Evolutionary conservation across 805 yeast genomes (phyloP).

Genomic region (Komagataella phaffii): DNA sequence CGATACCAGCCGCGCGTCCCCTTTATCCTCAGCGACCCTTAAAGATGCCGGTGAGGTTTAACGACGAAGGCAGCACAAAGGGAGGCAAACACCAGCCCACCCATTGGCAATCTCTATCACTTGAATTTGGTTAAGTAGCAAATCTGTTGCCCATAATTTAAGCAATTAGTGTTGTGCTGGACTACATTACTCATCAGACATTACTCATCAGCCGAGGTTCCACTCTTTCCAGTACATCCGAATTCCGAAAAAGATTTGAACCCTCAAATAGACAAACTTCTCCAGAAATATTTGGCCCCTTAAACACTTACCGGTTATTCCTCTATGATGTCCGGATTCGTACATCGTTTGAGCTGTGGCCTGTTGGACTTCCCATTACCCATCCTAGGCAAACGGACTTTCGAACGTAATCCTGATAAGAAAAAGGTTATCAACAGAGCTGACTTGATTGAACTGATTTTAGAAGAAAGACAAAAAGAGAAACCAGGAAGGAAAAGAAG

Average conservation of each 20-base stretch:
- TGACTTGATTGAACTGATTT: background rate
- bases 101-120: too few relatives aligned
- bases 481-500: background rate
- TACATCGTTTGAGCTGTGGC: background rate
- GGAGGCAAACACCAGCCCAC: too few relatives aligned
- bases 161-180: too few relatives aligned
- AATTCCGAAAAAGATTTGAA: background rate
- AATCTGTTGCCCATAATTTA: too few relatives aligned
- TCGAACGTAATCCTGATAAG: background rate
- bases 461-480: background rate
- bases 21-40: background rate
- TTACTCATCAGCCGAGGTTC: background rate
- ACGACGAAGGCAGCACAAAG: background rate
- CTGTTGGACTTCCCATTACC: background rate
- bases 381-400: background rate
- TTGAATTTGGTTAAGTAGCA: too few relatives aligned
- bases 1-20: background rate
- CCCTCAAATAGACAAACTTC: background rate
- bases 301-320: background rate
- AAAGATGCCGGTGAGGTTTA: background rate
- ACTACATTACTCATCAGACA: too few relatives aligned
- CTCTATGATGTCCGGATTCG: background rate
- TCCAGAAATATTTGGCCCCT: background rate
- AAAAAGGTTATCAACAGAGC: background rate
- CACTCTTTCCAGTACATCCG: background rate